Percentiles rank a stretch among this genome's conserved stretches.
These are phyloP conservation scores for Quercus phellos DNA, from an alignment of 331 rosid species.

Conservation along the genomic window DNA sequence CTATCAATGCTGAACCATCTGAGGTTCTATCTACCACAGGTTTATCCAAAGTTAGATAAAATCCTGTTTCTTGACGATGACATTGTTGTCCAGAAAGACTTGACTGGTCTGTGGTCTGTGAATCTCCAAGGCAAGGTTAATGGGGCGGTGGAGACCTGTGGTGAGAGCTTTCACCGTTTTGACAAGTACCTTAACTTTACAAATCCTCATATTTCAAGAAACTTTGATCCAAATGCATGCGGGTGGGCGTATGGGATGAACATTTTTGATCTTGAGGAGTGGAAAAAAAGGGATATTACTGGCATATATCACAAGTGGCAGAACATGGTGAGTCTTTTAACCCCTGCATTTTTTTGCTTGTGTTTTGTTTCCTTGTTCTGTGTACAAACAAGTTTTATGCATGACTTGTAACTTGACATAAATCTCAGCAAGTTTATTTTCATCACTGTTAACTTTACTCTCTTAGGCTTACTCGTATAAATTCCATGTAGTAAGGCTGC, in stretches of 20 bases:
- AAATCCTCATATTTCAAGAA: constrained; percentile 84
- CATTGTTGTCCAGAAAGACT: constrained; percentile 96
- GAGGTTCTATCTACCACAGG: constrained; percentile 94
- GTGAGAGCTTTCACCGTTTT: constrained; percentile 87
- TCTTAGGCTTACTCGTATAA: neutral
- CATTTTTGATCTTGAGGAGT: constrained; percentile 82
- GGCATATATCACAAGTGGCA: constrained; percentile 99
- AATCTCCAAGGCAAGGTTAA: constrained; percentile 86
- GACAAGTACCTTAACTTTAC: constrained; percentile 94
- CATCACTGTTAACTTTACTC: neutral
- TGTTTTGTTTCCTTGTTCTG: neutral
- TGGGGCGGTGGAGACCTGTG: constrained; percentile 98
- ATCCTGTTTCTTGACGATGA: constrained; percentile 94
- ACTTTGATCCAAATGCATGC: constrained; percentile 87
- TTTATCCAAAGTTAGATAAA: constrained; percentile 87
- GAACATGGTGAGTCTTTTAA: constrained; percentile 76
- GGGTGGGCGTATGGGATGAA: constrained; percentile 99
- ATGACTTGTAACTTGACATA: neutral
- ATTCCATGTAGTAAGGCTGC: no score
- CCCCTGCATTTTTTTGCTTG: constrained; percentile 7
- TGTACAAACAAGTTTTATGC: neutral
- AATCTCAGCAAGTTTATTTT: neutral
- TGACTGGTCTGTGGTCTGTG: constrained; percentile 76
- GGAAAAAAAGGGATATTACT: constrained; percentile 89
- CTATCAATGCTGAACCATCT: constrained; percentile 97